Percentiles rank a stretch among this genome's conserved stretches.
Evolutionary conservation across 179 eudicot genomes (phyloP).

Genomic region (Gypsophila paniculata): DNA sequence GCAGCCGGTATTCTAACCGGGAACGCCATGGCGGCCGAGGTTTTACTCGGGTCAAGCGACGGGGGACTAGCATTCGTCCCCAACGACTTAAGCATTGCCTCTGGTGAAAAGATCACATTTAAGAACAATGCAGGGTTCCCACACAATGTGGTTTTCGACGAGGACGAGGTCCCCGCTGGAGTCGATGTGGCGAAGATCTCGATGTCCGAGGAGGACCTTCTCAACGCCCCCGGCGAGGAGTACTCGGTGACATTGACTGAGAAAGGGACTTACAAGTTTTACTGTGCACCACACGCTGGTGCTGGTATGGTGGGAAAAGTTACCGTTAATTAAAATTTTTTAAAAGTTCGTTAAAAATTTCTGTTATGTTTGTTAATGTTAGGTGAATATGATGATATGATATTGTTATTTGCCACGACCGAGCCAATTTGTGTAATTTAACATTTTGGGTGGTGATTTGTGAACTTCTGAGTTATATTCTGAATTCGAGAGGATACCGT

Average conservation of each 20-base stretch:
- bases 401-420: slow-evolving; percentile 2
- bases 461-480: slow-evolving; percentile 16
- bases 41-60: slow-evolving; percentile 57
- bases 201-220: slow-evolving; percentile 64
- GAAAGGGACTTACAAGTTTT: slow-evolving; percentile 77
- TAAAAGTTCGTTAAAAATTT: not conserved
- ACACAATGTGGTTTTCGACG: slow-evolving; percentile 82
- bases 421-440: slow-evolving; percentile 20
- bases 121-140: slow-evolving; percentile 94
- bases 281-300: slow-evolving; percentile 90
- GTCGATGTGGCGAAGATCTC: slow-evolving; percentile 58
- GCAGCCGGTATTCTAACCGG: slow-evolving; percentile 61
- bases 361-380: slow-evolving; percentile 20
- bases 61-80: slow-evolving; percentile 64
- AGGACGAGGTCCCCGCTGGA: slow-evolving; percentile 67
- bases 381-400: not conserved
- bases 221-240: slow-evolving; percentile 65
- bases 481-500: slow-evolving; percentile 8
- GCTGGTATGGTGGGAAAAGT: slow-evolving; percentile 93
- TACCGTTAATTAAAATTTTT: slow-evolving; percentile 41
- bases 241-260: slow-evolving; percentile 64
- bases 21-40: slow-evolving; percentile 71
- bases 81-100: slow-evolving; percentile 38
- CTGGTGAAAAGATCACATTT: slow-evolving; percentile 76
- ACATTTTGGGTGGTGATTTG: slow-evolving; percentile 20